Evolutionary conservation across 305 asterid genomes (phyloP).

Genomic region (Caryopteris hybrid): DNA sequence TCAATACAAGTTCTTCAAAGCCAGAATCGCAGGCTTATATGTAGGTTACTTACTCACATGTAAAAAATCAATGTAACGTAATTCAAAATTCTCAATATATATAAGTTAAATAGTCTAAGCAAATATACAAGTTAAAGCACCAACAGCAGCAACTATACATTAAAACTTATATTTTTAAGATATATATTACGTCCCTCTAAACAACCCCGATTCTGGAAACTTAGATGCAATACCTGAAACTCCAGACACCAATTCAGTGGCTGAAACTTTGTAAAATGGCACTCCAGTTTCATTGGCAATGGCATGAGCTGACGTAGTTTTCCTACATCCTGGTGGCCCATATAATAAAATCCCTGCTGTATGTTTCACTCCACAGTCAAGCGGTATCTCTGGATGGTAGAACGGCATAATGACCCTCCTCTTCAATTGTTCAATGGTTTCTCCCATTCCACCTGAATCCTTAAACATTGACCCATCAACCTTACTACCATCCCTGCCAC

Average conservation of each 20-base stretch:
- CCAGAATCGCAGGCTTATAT: background rate
- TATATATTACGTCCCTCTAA: background rate
- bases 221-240: slow-evolving; percentile 58
- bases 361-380: slow-evolving; percentile 64
- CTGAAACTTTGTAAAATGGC: slow-evolving; percentile 77
- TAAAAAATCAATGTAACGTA: background rate
- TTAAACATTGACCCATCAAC: slow-evolving; percentile 51
- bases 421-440: slow-evolving; percentile 57
- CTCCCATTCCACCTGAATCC: slow-evolving; percentile 83
- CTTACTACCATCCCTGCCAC: slow-evolving; percentile 4
- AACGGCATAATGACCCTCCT: slow-evolving; percentile 73
- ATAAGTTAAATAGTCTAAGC: background rate
- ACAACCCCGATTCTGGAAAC: background rate
- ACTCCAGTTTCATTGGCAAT: slow-evolving; percentile 86
- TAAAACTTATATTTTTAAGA: background rate
- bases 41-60: background rate
- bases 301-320: slow-evolving; percentile 86
- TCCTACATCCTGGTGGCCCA: slow-evolving; percentile 98
- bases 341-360: slow-evolving; percentile 71
- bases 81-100: background rate
- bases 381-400: slow-evolving; percentile 52
- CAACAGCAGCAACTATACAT: background rate
- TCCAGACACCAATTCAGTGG: slow-evolving; percentile 91
- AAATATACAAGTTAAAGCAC: background rate
- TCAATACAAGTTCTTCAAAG: background rate